Base-by-base conservation (phyloP, 1,284 basidiomycete genomes). In the Austroboletus niveus region DNA sequence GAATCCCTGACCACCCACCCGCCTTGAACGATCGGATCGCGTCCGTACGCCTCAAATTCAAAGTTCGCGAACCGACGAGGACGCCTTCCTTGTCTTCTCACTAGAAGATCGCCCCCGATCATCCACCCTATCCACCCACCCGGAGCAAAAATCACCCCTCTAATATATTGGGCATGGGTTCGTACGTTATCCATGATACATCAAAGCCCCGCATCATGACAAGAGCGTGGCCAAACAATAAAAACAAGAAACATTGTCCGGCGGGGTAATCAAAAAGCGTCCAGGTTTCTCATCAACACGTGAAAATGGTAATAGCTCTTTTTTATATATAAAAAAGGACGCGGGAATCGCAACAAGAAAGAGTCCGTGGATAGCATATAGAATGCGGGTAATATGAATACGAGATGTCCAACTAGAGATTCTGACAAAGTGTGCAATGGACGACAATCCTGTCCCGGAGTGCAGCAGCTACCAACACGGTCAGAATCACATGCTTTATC, bases 351-450 rank as follows among this genome's bases (percentile, higher is more conserved):
- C 5, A 8, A 29, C 45, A 27, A 46, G 48, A 35, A 52, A 44
- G 50, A 57, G 42, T 69, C 58, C 47, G 61, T 55, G 54, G 45
- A 53, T 70, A 69, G 53, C 48, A 56, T 67, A 69, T 58, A 55
- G 54, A 49, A 51, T 69, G 64, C 54, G 46, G 46, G 45, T 60
- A 43, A 62, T 64, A 55, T 64, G 66, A 40, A 55, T 48, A 30
- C 45, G 48, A 65, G 52, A 68, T 63, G 56, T 32, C 52, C 32
- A 30, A 65, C 81, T 81, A 89, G 67, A 88, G 72, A 71, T 69
- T 80, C 69, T 84, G 75, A 70, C 87, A 90, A 63, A 90, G 72
- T 46, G 77, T 72, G 75, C 87, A 90, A 57, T 79, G 72, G 65
- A 87, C 69, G 58, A 76, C 75, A 63, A 87, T 69, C 58, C 63